phyloP scores from a whole-genome alignment of 371 early-diverging fungal species.

The Rhizopus sp. region DNA sequence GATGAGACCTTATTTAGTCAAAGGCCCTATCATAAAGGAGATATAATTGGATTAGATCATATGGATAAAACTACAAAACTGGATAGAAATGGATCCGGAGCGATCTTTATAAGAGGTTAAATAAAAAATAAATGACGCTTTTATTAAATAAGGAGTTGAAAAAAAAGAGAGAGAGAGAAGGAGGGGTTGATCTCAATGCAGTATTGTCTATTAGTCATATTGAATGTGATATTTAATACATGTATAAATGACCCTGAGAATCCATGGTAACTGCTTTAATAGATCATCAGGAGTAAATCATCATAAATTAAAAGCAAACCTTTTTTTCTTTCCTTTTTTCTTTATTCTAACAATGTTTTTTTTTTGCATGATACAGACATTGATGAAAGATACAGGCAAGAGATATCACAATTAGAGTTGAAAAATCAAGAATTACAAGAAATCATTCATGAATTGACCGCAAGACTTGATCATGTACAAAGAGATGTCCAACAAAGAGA shows the following conservation, averaged over 20 bases:
- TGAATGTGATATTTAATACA: too few relatives aligned
- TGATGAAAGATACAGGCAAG: constrained; percentile 1
- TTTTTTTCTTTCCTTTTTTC: background rate
- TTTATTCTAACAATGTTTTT: constrained; percentile 4
- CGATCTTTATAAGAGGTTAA: constrained; percentile 59
- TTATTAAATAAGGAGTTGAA: background rate
- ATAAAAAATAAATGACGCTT: constrained; percentile 1
- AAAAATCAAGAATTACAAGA: constrained; percentile 5
- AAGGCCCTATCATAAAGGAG: constrained; percentile 26
- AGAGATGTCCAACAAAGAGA: too few relatives aligned
- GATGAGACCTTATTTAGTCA: constrained; percentile 15
- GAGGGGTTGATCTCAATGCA: too few relatives aligned
- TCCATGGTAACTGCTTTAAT: too few relatives aligned
- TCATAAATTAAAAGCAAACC: too few relatives aligned
- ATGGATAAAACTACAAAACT: constrained; percentile 56
- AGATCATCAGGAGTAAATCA: too few relatives aligned
- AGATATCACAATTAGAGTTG: background rate
- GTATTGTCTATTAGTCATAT: too few relatives aligned
- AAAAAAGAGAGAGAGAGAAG: background rate
- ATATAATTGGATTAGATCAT: constrained; percentile 72
- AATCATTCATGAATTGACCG: constrained; percentile 17
- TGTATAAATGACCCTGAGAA: too few relatives aligned
- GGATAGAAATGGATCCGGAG: constrained; percentile 48
- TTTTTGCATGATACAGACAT: constrained; percentile 1
- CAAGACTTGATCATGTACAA: too few relatives aligned